Conservation (phyloP, 2,329 filamentous ascomycete species). For the Penicillium psychrosexuale region DNA sequence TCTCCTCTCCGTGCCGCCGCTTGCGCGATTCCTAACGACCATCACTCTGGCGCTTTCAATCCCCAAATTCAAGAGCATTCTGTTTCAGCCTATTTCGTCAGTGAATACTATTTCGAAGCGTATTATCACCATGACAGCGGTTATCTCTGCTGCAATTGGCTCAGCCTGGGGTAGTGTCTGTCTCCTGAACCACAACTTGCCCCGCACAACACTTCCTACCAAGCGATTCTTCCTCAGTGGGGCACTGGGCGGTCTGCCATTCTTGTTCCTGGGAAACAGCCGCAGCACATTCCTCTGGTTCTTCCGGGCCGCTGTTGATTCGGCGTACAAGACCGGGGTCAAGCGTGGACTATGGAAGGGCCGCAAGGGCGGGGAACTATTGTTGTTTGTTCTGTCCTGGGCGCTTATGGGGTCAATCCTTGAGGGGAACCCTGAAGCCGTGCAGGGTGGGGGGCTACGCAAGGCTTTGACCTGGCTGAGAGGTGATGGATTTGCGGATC, state of each 20-base stretch:
- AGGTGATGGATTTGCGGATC: conserved; percentile 73
- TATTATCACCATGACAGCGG: conserved; percentile 71
- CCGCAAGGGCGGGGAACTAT: conserved; percentile 76
- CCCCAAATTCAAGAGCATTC: conserved; percentile 64
- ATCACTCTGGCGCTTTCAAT: conserved; percentile 67
- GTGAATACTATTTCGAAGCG: conserved; percentile 64
- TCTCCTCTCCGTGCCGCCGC: conserved; percentile 73
- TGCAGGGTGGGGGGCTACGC: conserved; percentile 64
- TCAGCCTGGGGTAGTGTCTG: conserved; percentile 87
- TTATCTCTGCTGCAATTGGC: conserved; percentile 78
- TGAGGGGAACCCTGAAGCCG: conserved; percentile 65
- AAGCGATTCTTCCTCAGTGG: conserved; percentile 89
- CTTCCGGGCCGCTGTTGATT: conserved; percentile 74
- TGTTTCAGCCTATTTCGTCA: conserved; percentile 65
- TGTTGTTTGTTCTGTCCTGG: conserved; percentile 75
- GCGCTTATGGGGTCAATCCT: conserved; percentile 75
- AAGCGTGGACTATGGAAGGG: conserved; percentile 88
- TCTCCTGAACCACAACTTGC: conserved; percentile 77
- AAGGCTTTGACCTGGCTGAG: conserved; percentile 71
- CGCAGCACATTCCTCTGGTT: conserved; percentile 73
- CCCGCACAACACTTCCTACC: conserved; percentile 69
- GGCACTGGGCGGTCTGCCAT: conserved; percentile 73
- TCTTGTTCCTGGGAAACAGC: conserved; percentile 63
- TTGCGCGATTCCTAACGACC: conserved; percentile 68
- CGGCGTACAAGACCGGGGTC: conserved; percentile 86